Evolutionary conservation across 2,329 filamentous ascomycete species (phyloP), one percentile per base, ranked within the genome.

Genomic region (Ilyonectria sp.): DNA sequence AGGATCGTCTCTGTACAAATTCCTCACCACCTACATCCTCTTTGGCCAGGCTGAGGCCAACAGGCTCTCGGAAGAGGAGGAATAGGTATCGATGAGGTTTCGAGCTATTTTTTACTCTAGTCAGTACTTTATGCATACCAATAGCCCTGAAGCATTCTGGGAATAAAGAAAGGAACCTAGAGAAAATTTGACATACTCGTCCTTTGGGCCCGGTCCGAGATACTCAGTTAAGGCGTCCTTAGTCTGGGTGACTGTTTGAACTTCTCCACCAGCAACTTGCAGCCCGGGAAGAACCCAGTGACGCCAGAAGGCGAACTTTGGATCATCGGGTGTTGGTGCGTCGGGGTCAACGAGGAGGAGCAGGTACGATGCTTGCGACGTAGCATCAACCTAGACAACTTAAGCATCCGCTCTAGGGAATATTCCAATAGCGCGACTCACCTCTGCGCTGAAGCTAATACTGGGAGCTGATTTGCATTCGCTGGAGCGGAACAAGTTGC

Each of bases 281-380:
- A 85, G 52, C 0, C 83, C 82, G 4, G 80, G 76, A 0, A 87
- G 74, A 29, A 89, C 80, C 84, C 85, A 88, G 71, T 89, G 86
- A 21, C 86, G 79, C 86, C 86, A 88, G 71, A 85, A 87, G 0
- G 85, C 84, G 71, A 86, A 88, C 71, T 85, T 87, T 6, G 85
- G 86, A 57, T 88, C 84, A 40, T 86, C 84, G 0, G 86, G 87
- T 0, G 86, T 88, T 0, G 87, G 87, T 21, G 86, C 86, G 65
- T 88, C 87, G 0, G 86, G 86, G 62, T 88, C 87, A 23, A 87
- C 79, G 46, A 89, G 79, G 69, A 88, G 77, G 57, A 87, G 77
- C 40, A 82, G 81, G 75, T 86, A 88, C 1, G 78, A 79, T 0
- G 77, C 71, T 31, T 74, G 75, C 9, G 73, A 67, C 0, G 74